Evolutionary conservation across 2,329 filamentous ascomycete genomes (phyloP), one percentile per base, ranked within the genome.

Genomic region (Epichloe glyceriae): DNA sequence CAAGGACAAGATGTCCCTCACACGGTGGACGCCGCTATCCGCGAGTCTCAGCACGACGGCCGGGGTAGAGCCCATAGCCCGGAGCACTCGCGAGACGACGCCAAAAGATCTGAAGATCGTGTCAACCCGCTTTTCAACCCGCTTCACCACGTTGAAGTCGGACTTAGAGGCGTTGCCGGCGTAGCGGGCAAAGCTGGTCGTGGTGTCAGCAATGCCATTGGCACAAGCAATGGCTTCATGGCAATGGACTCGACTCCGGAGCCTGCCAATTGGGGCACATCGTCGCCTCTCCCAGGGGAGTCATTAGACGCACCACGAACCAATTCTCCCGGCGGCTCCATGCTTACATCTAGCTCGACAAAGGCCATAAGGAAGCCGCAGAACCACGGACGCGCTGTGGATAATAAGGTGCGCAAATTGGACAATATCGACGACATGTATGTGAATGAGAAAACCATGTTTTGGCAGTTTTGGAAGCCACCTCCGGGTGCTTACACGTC

Each of bases 401-500:
- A 70, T 14, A 81, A 80, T 57, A 79, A 76, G 0, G 75, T 75
- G 4, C 74, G 78, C 44, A 75, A 72, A 53, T 59, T 72, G 6
- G 67, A 65, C 3, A 71, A 78, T 46, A 58, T 73, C 39, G 70
- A 76, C 3, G 71, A 75, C 11, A 73, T 78, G 64, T 72, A 73
- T 49, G 61, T 67, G 48, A 67, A 66, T 5, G 70, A 74, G 10
- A 66, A 70, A 26, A 64, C 68, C 0, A 68, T 65, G 40, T 83
- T 79, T 70, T 83, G 76, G 68, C 67, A 83, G 53, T 83, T 84
- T 53, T 84, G 80, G 80, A 79, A 80, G 57, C 75, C 78, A 0
- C 80, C 80, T 0, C 65, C 73, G 2, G 80, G 80, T 22, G 76
- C 75, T 3, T 84, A 81, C 57, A 68, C 75, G 8, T 82, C 79